phyloP scores from a whole-genome alignment of 495 filamentous ascomycete species.

The Penicillium bovifimosum region DNA sequence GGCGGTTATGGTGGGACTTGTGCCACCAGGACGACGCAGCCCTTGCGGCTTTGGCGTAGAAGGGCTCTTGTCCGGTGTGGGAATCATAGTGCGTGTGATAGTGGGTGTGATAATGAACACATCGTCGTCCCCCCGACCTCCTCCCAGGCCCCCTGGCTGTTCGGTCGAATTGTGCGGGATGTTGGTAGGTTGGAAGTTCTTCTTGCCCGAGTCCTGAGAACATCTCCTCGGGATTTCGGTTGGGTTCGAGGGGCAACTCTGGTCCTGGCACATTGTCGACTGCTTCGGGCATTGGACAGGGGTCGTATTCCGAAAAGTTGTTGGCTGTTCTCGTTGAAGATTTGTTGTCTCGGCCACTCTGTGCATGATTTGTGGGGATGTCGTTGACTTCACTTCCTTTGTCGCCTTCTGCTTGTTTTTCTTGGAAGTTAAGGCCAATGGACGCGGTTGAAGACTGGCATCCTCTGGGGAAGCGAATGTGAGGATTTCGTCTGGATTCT shows the following conservation, averaged over 20 bases:
- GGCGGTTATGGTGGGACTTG: conserved; percentile 19
- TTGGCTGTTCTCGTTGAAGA: conserved; percentile 29
- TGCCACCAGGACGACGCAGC: conserved; percentile 23
- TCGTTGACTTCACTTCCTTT: conserved; percentile 10
- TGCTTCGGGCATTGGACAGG: conserved; percentile 40
- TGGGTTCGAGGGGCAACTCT: conserved; percentile 17
- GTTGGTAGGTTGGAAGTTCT: conserved; percentile 18
- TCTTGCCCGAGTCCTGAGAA: conserved; percentile 23
- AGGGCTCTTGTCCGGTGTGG: conserved; percentile 17
- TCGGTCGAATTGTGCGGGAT: conserved; percentile 11
- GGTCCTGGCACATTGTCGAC: conserved; percentile 31
- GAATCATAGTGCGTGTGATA: conserved; percentile 39
- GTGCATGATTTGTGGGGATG: conserved; percentile 6
- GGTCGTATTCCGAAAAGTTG: conserved; percentile 41
- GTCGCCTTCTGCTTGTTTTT: conserved; percentile 25
- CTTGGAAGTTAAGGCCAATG: conserved; percentile 20
- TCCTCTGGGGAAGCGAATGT: conserved; percentile 31
- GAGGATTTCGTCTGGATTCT: conserved; percentile 40
- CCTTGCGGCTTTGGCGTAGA: conserved; percentile 17
- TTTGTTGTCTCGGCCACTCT: conserved; percentile 17
- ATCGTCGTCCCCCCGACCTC: conserved; percentile 31
- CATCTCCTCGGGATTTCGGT: conserved; percentile 12
- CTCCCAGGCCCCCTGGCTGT: conserved; percentile 13
- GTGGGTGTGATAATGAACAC: conserved; percentile 48
- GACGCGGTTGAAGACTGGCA: conserved; percentile 23